Evolutionary conservation across 345 rosid genomes (phyloP).

Genomic region (Noccaea caerulescens): DNA sequence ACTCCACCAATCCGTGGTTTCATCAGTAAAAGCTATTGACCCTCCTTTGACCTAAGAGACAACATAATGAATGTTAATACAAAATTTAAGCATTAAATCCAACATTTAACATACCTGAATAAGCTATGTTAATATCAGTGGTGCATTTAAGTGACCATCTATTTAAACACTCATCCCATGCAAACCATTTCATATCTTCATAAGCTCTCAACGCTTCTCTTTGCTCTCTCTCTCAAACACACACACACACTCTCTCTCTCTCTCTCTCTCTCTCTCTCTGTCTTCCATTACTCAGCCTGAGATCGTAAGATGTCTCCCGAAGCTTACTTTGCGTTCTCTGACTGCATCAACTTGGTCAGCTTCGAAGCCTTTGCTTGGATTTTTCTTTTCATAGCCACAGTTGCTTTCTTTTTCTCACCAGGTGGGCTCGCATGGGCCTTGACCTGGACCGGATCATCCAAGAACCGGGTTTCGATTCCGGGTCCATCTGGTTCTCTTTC

Average conservation of each 20-base stretch:
- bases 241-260: neutral
- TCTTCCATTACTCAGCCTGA: slow-evolving; percentile 1
- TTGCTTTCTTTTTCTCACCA: slow-evolving; percentile 53
- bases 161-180: slow-evolving; percentile 44
- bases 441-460: slow-evolving; percentile 34
- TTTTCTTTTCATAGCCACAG: slow-evolving; percentile 43
- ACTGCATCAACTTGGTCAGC: slow-evolving; percentile 26
- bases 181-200: slow-evolving; percentile 30
- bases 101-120: slow-evolving; percentile 12
- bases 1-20: slow-evolving; percentile 17
- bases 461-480: slow-evolving; percentile 45
- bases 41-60: slow-evolving; percentile 18
- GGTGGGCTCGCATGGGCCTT: slow-evolving; percentile 77
- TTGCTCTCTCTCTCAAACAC: neutral
- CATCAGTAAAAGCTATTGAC: slow-evolving; percentile 18
- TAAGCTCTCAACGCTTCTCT: slow-evolving; percentile 6
- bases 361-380: slow-evolving; percentile 46
- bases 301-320: slow-evolving; percentile 52
- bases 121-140: neutral
- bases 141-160: slow-evolving; percentile 30
- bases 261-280: neutral
- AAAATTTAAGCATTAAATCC: slow-evolving; percentile 14
- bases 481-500: slow-evolving; percentile 64
- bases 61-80: slow-evolving; percentile 15
- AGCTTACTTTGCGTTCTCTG: slow-evolving; percentile 31